Base-by-base conservation (phyloP, 2,329 filamentous ascomycete species). In the Fusarium longipes region DNA sequence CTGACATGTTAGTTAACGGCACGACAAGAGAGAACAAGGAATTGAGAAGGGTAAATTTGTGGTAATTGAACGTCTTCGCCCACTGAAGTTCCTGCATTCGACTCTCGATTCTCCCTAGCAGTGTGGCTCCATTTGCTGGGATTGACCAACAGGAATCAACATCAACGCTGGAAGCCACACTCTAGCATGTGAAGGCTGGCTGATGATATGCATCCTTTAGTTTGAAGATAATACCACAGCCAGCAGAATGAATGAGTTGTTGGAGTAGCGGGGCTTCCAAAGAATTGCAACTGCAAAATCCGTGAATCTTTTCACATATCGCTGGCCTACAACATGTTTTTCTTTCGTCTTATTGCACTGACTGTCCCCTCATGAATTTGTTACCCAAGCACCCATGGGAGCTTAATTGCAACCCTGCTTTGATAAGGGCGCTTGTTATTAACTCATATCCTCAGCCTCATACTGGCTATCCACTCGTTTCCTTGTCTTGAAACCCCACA, bases 181-280 rank as follows among this genome's bases (percentile, higher is more conserved):
- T 56, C 29, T 57, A 57, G 51, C 69, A 72, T 72, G 70, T 72
- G 70, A 72, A 69, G 57, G 43, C 33, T 43, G 45, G 52, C 33
- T 40, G 35, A n/a, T 35, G 51, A 29, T 43, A 27, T 33, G 45
- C 38, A 47, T 57, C 55, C 55, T 57, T 14, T 11, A 42, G 38
- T 24, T 32, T 43, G 29, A 30, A n/a, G 20, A 40, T 35, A 53
- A 39, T 51, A 65, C 15, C 36, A 39, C 18, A 20, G n/a, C 47
- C 45, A 57, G 33, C 33, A 44, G 38, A 15, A 36, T 42, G 42
- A 54, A n/a, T n/a, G 42, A 40, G 44, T 50, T 66, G n/a, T 38
- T 47, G 32, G 40, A 47, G 35, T 39, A 47, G 44, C 45, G 38
- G 20, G 25, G 39, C 20, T 32, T 25, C 25, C n/a, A 27, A 10